Evolutionary conservation across 2,329 filamentous ascomycete genomes (phyloP).

Genomic region (Epichloe scottii): DNA sequence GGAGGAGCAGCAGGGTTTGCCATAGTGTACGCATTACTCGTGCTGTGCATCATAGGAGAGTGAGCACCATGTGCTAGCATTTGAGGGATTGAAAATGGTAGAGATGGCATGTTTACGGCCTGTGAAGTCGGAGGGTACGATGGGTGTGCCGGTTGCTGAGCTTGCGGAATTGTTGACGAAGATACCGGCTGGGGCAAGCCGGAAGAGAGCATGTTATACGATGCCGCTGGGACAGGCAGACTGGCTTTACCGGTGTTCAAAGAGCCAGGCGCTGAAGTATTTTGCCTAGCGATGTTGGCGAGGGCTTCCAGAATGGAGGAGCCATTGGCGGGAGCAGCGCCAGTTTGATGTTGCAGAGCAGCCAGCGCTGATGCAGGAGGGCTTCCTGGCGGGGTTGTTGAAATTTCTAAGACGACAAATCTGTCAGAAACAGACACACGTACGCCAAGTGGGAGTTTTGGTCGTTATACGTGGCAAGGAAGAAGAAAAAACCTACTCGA

Average conservation of each 20-base stretch:
- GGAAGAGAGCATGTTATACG: conserved; percentile 25
- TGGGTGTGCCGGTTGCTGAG: conserved; percentile 16
- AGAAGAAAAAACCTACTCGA: conserved; percentile 49
- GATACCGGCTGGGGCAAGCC: conserved; percentile 20
- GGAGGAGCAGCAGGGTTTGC: conserved; percentile 22
- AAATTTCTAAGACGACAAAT: conserved; percentile 38
- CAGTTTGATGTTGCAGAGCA: conserved; percentile 24
- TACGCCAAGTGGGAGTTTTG: neutral
- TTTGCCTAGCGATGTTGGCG: conserved; percentile 70
- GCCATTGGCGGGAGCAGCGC: conserved; percentile 30
- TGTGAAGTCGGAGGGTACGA: conserved; percentile 34
- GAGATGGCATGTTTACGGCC: conserved; percentile 46
- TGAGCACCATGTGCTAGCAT: conserved; percentile 23
- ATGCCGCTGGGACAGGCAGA: conserved; percentile 29
- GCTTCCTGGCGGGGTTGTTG: conserved; percentile 59
- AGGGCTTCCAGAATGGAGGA: conserved; percentile 64
- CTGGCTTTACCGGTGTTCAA: conserved; percentile 26
- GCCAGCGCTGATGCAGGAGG: conserved; percentile 36
- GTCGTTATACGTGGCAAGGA: neutral
- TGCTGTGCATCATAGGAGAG: conserved; percentile 14
- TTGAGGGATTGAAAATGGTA: conserved; percentile 27
- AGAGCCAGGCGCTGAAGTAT: conserved; percentile 29
- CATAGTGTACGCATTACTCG: conserved; percentile 15
- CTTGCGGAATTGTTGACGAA: conserved; percentile 16
- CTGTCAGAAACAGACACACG: conserved; percentile 3